phyloP scores from a whole-genome alignment of 1,139 yeast species.

The Candida mesenterica region DNA sequence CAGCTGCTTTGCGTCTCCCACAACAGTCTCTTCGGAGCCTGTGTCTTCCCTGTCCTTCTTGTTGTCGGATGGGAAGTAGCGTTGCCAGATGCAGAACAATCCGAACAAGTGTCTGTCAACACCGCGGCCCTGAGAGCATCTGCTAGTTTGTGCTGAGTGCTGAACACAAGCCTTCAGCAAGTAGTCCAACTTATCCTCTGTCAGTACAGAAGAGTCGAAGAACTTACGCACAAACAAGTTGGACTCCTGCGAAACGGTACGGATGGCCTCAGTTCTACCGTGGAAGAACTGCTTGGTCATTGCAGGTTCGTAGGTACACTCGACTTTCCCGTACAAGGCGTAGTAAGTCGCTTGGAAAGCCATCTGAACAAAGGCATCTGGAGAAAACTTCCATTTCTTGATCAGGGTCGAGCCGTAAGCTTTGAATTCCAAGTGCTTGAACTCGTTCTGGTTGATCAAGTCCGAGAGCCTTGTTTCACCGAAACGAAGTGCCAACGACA shows the following conservation, averaged over 20 bases:
- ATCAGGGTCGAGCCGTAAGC: conserved; percentile 75
- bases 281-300: conserved; percentile 87
- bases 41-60: conserved; percentile 10
- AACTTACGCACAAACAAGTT: conserved; percentile 81
- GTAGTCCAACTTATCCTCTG: conserved; percentile 57
- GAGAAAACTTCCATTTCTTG: conserved; percentile 83
- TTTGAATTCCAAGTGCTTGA: conserved; percentile 74
- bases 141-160: conserved; percentile 67
- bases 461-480: conserved; percentile 90
- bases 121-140: conserved; percentile 75
- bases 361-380: conserved; percentile 95
- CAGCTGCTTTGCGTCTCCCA: conserved; percentile 11
- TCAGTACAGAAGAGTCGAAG: conserved; percentile 64
- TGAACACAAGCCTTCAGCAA: conserved; percentile 67
- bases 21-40: conserved; percentile 21
- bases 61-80: conserved; percentile 46
- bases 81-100: conserved; percentile 82
- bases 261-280: conserved; percentile 89
- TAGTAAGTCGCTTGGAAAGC: conserved; percentile 91
- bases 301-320: conserved; percentile 93
- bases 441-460: conserved; percentile 85
- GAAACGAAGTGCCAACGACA: conserved; percentile 77
- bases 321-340: conserved; percentile 88
- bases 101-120: conserved; percentile 91
- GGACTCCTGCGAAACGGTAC: conserved; percentile 80